Evolutionary conservation across 805 yeast species (phyloP).

Genomic region (Naumovozyma baii): DNA sequence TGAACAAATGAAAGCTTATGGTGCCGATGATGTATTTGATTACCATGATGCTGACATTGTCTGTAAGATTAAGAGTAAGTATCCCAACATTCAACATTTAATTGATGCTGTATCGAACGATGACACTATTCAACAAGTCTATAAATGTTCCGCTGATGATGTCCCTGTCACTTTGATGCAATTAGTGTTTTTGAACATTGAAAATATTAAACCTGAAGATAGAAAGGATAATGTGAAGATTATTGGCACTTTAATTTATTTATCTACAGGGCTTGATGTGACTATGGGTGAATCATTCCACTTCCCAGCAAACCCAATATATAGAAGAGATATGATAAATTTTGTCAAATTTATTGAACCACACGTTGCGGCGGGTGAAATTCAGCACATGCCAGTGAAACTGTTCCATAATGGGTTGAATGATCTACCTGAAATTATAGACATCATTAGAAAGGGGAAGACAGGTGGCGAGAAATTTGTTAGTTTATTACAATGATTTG

Average conservation of each 20-base stretch:
- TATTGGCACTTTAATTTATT: conserved; percentile 32
- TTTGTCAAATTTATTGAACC: conserved; percentile 24
- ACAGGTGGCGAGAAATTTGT: conserved; percentile 27
- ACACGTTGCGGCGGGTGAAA: conserved; percentile 16
- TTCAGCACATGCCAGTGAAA: conserved; percentile 28
- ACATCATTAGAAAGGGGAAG: conserved; percentile 19
- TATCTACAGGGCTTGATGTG: conserved; percentile 30
- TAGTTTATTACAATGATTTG: conserved; percentile 2
- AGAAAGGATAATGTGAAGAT: conserved; percentile 29
- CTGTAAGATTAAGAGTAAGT: conserved; percentile 31
- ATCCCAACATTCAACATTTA: conserved; percentile 24
- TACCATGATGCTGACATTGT: conserved; percentile 38
- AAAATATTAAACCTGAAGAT: conserved; percentile 20
- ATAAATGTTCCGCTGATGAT: conserved; percentile 29
- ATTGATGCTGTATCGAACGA: conserved; percentile 29
- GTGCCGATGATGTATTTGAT: conserved; percentile 45
- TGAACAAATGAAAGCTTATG: conserved; percentile 33
- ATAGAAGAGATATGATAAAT: conserved; percentile 17
- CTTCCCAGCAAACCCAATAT: conserved; percentile 19
- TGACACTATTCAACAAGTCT: conserved; percentile 27
- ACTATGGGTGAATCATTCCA: conserved; percentile 18
- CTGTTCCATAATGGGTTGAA: conserved; percentile 26
- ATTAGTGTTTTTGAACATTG: conserved; percentile 20
- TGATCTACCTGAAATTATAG: conserved; percentile 19
- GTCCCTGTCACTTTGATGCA: conserved; percentile 31